Evolutionary conservation across 352 stramenopile genomes (phyloP), one percentile per base, ranked within the genome.

Genomic region (Elongisporangium prolatum): DNA sequence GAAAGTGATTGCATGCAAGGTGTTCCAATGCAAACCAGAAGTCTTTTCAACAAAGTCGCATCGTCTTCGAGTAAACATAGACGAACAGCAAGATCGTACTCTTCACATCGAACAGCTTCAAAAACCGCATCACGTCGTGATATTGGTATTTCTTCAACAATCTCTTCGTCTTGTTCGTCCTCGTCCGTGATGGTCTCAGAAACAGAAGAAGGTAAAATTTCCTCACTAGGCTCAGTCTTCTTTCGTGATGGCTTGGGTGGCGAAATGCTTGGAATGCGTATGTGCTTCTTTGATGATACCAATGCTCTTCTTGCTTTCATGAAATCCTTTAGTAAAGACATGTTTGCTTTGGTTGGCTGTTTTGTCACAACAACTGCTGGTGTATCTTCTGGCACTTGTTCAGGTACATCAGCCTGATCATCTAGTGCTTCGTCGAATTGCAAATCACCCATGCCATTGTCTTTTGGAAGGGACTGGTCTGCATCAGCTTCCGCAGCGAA

Each of bases 41-140:
- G 70, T 14, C 69, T 70, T 22, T 65, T 68, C 34, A 89, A 55
- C 25, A 88, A 40, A 22, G 49, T 44, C 17, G 72, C 56, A 48
- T 85, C 69, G 24, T 87, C 80, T 62, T 84, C 80, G 8, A 89
- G 44, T 24, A 87, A 71, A 40, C 67, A 76, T 44, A 89, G 49
- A 44, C 77, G 75, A 14, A 89, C 53, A 20, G 77, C 80, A 14
- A 89, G 25, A 16, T 89, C 77, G 21, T 60, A 59, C 24, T 88
- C 69, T 1, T 69, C 69, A 21, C 75, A 75, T 2, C 69, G 44
- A 0, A 65, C 74, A 11, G 80, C 74, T 22, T 73, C 47, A 17
- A 86, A 52, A 0, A 72, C 67, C 13, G 73, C 71, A 2, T 88
- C 74, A 38, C 60, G 57, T 16, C 73, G 59, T 53, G 71, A 84